These are phyloP conservation scores for Lagenidium sp. DNA, from an alignment of 352 stramenopile genomes.

Conservation along the genomic window DNA sequence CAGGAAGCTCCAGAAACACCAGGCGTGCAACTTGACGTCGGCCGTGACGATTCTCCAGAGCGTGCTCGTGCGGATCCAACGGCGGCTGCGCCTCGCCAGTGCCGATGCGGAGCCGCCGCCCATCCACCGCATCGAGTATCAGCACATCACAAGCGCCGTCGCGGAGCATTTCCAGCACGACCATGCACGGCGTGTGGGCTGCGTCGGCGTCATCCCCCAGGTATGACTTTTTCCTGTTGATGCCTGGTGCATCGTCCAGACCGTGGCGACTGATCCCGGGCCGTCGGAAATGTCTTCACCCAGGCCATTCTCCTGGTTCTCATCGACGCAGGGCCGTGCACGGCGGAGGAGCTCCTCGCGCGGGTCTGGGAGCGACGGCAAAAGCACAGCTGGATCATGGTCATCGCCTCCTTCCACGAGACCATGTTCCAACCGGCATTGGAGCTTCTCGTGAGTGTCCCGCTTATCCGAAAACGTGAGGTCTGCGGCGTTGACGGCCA, in stretches of 20 bases:
- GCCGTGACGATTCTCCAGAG: conserved; percentile 2
- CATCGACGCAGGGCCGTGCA: conserved; percentile 11
- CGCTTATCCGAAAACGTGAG: conserved; percentile 5
- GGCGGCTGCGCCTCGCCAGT: neutral
- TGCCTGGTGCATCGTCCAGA: no score
- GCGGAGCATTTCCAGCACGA: conserved; percentile 10
- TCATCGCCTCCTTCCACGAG: conserved; percentile 2
- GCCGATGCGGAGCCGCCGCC: neutral
- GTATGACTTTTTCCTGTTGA: neutral
- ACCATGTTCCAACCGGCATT: conserved; percentile 8
- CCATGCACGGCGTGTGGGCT: conserved; percentile 5
- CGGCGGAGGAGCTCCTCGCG: conserved; percentile 6
- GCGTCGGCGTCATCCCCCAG: conserved; percentile 8
- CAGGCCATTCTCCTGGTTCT: conserved; percentile 11
- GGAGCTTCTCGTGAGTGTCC: conserved; percentile 8
- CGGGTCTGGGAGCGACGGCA: conserved; percentile 4
- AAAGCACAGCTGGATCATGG: conserved; percentile 9
- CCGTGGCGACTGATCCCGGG: neutral
- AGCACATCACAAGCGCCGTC: conserved; percentile 2
- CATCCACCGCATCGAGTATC: conserved; percentile 2
- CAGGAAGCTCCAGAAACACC: conserved; percentile 5
- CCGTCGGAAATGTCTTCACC: neutral
- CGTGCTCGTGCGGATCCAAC: conserved; percentile 1
- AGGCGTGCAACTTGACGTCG: conserved; percentile 4
- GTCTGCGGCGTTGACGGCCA: neutral